Conservation (phyloP, 78 protist species). For the Dictyostelium purpureum region DNA sequence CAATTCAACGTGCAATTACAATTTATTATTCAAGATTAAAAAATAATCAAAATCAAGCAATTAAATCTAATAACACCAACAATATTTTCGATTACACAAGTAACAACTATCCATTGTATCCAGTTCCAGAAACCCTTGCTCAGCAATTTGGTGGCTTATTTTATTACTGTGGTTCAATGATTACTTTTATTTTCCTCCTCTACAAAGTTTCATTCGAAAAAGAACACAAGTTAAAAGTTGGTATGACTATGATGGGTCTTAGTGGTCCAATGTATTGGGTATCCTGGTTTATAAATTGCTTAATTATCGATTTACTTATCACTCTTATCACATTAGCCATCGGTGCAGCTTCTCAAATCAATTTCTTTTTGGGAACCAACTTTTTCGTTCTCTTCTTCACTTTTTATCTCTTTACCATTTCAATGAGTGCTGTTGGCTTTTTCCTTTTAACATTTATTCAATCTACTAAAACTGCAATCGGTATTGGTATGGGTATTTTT, state of each 20-base stretch:
- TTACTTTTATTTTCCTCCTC: slow-evolving; percentile 39
- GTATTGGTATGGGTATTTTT: slow-evolving; percentile 72
- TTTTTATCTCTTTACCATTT: slow-evolving; percentile 19
- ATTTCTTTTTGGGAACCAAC: slow-evolving; percentile 54
- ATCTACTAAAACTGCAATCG: slow-evolving; percentile 70
- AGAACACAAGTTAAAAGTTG: slow-evolving; percentile 41
- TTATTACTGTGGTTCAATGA: slow-evolving; percentile 74
- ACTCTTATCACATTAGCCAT: slow-evolving; percentile 41
- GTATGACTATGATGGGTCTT: slow-evolving; percentile 81
- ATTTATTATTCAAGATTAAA: neutral
- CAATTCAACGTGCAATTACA: slow-evolving; percentile 10
- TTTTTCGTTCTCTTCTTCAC: slow-evolving; percentile 39
- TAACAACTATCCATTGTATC: slow-evolving; percentile 7
- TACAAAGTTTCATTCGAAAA: slow-evolving; percentile 63
- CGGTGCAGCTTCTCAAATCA: slow-evolving; percentile 53
- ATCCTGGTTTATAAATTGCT: slow-evolving; percentile 52
- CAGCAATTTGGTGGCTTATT: slow-evolving; percentile 46
- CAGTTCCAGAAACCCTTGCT: neutral
- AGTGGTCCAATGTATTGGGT: slow-evolving; percentile 61
- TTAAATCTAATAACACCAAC: neutral
- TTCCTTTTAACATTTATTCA: slow-evolving; percentile 36
- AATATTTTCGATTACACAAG: neutral
- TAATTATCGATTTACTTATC: neutral
- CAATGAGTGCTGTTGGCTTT: slow-evolving; percentile 60
- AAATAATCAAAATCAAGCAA: too few species aligned